These are phyloP conservation scores for Fusarium bulbicola DNA, from an alignment of 2,329 filamentous ascomycete species.

Conservation along the genomic window DNA sequence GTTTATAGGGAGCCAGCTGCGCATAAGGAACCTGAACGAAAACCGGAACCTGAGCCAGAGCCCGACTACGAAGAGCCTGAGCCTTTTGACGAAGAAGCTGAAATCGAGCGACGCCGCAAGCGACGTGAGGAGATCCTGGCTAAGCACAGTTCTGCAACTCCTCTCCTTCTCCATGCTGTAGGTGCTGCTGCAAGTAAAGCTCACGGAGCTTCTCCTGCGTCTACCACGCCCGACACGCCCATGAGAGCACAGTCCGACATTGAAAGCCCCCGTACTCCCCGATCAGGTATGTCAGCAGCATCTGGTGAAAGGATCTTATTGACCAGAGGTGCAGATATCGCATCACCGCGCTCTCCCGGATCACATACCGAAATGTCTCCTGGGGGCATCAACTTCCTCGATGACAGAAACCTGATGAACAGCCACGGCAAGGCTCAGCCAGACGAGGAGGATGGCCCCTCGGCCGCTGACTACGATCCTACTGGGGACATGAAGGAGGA, in stretches of 20 bases:
- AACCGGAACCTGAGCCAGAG: conserved; percentile 39
- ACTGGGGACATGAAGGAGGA: conserved; percentile 90
- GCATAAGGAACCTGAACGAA: conserved; percentile 40
- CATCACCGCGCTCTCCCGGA: conserved; percentile 55
- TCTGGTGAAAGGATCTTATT: conserved; percentile 23
- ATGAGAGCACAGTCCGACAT: conserved; percentile 42
- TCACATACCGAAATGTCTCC: conserved; percentile 65
- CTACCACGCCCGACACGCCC: conserved; percentile 56
- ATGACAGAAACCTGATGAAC: conserved; percentile 75
- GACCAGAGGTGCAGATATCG: conserved; percentile 44
- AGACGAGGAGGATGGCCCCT: conserved; percentile 74
- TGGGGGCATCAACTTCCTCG: conserved; percentile 68
- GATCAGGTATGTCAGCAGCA: conserved; percentile 54
- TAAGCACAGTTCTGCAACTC: conserved; percentile 79
- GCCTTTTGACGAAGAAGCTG: conserved; percentile 79
- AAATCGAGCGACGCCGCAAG: conserved; percentile 86
- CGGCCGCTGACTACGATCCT: conserved; percentile 93
- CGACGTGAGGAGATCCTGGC: conserved; percentile 85
- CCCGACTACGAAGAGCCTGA: conserved; percentile 61
- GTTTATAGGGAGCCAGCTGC: conserved; percentile 17
- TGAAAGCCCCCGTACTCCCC: conserved; percentile 58
- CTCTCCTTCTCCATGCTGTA: conserved; percentile 79
- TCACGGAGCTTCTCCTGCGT: conserved; percentile 63
- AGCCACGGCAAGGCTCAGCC: conserved; percentile 56
- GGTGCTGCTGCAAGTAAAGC: conserved; percentile 65